A percentile compares a stretch with the other conserved stretches of the same genome.
Evolutionary conservation across 2,329 filamentous ascomycete genomes (phyloP).

Genomic region (Xylariaceae sp.): DNA sequence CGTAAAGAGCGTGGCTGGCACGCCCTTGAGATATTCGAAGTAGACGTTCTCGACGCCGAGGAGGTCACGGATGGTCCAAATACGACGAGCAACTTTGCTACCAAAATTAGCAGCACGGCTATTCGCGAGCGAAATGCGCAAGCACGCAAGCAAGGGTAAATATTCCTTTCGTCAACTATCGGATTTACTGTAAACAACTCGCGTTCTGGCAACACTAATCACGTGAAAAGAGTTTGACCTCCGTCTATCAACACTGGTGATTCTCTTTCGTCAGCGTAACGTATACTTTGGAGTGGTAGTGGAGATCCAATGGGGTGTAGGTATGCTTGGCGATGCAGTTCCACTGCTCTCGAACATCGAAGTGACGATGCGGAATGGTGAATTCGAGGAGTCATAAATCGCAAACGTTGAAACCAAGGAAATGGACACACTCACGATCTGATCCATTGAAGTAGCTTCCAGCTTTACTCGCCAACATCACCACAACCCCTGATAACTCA

Average conservation of each 20-base stretch:
- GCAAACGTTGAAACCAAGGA: neutral
- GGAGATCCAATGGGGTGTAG: no score
- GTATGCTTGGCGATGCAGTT: neutral
- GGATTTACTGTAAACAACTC: no score
- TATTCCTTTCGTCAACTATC: neutral
- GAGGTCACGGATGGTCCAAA: constrained; percentile 43
- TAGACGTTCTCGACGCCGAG: constrained; percentile 75
- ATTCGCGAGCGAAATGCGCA: constrained; percentile 53
- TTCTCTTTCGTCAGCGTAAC: constrained; percentile 3
- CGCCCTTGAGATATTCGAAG: constrained; percentile 73
- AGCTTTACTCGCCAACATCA: constrained; percentile 55
- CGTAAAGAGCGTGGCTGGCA: constrained; percentile 71
- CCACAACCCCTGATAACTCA: constrained; percentile 58
- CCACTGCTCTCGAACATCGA: neutral
- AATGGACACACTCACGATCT: constrained; percentile 37
- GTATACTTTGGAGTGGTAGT: neutral
- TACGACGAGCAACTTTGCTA: constrained; percentile 60
- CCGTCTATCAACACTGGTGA: constrained; percentile 54
- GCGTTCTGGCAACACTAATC: constrained; percentile 4
- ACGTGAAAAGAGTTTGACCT: constrained; percentile 37
- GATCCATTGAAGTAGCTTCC: constrained; percentile 65
- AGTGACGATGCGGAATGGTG: neutral
- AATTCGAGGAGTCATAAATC: neutral
- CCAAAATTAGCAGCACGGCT: constrained; percentile 88
- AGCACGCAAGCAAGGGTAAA: constrained; percentile 12